Evolutionary conservation across 2,329 filamentous ascomycete genomes (phyloP).

Genomic region (Apiospora kogelbergensis): DNA sequence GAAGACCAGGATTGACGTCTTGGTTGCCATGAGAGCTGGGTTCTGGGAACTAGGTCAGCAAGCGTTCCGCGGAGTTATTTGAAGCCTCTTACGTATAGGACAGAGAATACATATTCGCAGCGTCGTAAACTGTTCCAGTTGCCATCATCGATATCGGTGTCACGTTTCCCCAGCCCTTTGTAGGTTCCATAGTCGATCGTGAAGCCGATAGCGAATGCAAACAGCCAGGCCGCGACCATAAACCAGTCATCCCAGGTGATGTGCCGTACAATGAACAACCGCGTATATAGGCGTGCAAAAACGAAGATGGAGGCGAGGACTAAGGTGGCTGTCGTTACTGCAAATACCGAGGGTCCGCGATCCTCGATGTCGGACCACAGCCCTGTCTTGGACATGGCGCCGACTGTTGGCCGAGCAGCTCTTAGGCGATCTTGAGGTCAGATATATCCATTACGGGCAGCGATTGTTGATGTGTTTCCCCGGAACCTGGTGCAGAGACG

Average conservation of each 20-base stretch:
- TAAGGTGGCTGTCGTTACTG: conserved; percentile 69
- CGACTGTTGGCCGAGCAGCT: conserved; percentile 1
- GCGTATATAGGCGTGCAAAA: conserved; percentile 69
- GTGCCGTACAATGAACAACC: conserved; percentile 70
- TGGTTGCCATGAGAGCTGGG: conserved; percentile 85
- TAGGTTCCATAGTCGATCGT: conserved; percentile 63
- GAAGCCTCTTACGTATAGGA: conserved; percentile 53
- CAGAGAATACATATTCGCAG: conserved; percentile 64
- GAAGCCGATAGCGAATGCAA: conserved; percentile 67
- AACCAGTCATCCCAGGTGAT: conserved; percentile 77
- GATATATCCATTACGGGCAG: conserved; percentile 4
- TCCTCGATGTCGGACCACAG: conserved; percentile 36
- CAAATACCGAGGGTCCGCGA: conserved; percentile 63
- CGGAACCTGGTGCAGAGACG: neutral
- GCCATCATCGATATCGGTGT: conserved; percentile 54
- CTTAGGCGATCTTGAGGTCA: conserved; percentile 3
- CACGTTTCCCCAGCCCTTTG: conserved; percentile 68
- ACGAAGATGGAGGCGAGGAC: conserved; percentile 74
- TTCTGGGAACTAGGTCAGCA: conserved; percentile 54
- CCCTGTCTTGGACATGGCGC: conserved; percentile 16
- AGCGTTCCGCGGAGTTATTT: conserved; percentile 9
- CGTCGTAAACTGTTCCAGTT: conserved; percentile 54
- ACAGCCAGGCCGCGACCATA: conserved; percentile 75
- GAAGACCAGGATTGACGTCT: conserved; percentile 90
- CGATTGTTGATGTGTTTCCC: neutral